phyloP scores from a whole-genome alignment of 2,329 filamentous ascomycete species.

The Orbilia blumenaviensis region DNA sequence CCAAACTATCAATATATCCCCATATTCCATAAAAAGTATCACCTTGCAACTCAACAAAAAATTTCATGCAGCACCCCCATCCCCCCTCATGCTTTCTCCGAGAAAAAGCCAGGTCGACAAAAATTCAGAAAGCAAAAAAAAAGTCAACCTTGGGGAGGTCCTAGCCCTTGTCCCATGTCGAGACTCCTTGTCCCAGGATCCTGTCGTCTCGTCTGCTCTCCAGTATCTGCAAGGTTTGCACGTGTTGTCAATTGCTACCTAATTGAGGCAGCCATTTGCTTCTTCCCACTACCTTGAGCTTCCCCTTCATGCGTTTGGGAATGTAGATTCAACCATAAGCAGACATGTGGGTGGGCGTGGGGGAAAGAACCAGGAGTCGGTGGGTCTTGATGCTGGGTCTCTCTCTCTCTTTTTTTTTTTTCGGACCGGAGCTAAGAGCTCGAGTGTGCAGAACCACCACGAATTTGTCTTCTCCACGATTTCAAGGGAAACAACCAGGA shows the following conservation, averaged over 20 bases:
- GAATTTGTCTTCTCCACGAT: conserved; percentile 3
- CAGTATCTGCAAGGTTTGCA: conserved; percentile 43
- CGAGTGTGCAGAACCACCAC: conserved; percentile 39
- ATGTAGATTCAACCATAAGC: conserved; percentile 17
- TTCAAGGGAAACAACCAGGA: conserved; percentile 1
- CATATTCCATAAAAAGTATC: conserved; percentile 21
- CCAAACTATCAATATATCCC: conserved; percentile 14
- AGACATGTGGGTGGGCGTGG: conserved; percentile 25
- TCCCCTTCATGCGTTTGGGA: conserved; percentile 1
- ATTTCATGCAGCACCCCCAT: not conserved
- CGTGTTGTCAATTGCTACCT: conserved; percentile 46
- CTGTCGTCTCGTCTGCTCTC: conserved; percentile 7
- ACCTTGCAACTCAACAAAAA: conserved; percentile 1
- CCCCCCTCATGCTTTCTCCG: conserved; percentile 6
- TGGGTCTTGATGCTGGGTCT: not conserved
- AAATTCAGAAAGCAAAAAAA: not conserved
- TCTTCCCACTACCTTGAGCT: conserved; percentile 14
- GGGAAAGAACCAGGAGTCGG: conserved; percentile 4
- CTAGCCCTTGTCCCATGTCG: conserved; percentile 26
- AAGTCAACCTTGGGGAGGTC: not conserved
- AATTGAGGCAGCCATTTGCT: conserved; percentile 32
- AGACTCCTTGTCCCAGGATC: conserved; percentile 21
- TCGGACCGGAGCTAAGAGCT: conserved; percentile 30
- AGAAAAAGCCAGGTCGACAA: conserved; percentile 1
- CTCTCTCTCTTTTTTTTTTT: too few species aligned